These are phyloP conservation scores for Malassezia japonica DNA, from an alignment of 1,284 basidiomycete genomes.

Conservation along the genomic window DNA sequence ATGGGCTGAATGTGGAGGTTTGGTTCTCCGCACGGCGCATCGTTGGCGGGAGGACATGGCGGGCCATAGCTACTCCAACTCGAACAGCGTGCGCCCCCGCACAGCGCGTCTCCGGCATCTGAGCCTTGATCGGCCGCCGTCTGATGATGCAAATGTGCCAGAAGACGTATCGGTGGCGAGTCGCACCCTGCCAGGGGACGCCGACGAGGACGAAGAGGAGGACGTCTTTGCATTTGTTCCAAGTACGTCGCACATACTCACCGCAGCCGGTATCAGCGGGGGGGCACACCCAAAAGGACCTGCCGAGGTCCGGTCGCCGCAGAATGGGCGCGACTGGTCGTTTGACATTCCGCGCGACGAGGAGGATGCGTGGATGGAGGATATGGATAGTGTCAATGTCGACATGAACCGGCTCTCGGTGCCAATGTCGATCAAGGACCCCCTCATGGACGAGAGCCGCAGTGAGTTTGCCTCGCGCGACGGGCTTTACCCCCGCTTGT, in stretches of 20 bases:
- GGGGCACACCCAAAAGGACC: too few species aligned
- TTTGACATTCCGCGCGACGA: slow-evolving; percentile 3
- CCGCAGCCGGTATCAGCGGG: too few species aligned
- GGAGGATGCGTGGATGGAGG: not conserved
- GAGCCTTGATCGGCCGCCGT: not conserved
- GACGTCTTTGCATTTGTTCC: slow-evolving; percentile 46
- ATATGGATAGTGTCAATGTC: too few species aligned
- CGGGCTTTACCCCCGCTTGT: too few species aligned
- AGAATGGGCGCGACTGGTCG: not conserved
- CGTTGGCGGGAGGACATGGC: too few species aligned
- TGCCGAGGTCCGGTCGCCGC: too few species aligned
- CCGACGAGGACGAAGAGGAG: slow-evolving; percentile 35
- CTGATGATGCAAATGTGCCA: not conserved
- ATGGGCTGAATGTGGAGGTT: slow-evolving; percentile 1
- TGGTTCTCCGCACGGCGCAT: too few species aligned
- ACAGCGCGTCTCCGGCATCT: not conserved
- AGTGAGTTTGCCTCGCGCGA: too few species aligned
- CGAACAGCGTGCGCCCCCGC: not conserved
- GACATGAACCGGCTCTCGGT: too few species aligned
- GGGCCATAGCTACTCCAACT: not conserved
- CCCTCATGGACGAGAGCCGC: too few species aligned
- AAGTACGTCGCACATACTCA: slow-evolving; percentile 16
- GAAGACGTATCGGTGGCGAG: not conserved
- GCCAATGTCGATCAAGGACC: too few species aligned
- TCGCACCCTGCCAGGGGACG: not conserved